Evolutionary conservation across 192 early-diverging fungal species (phyloP), one percentile per base, ranked within the genome.

Genomic region (Pilobolus umbonatus): DNA sequence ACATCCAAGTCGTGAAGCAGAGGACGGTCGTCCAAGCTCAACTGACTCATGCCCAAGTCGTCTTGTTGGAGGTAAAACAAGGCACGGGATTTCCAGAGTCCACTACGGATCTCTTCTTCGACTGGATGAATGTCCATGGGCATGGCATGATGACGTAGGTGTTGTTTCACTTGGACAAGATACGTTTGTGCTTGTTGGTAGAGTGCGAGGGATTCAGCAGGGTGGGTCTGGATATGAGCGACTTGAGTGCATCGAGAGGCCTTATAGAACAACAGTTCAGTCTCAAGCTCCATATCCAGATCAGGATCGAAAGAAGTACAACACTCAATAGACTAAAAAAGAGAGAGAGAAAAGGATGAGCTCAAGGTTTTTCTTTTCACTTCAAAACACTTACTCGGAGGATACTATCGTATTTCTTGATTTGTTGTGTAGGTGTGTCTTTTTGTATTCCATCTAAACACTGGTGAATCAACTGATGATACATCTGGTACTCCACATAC

Each of bases 361-460:
- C n/a, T n/a, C n/a, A n/a, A n/a, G n/a, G n/a, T n/a, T 10, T 1
- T 21, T 29, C 4, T 28, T n/a, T 11, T 12, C 15, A 22, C 3
- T 7, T 10, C 1, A 9, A 14, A 34, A 36, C 0, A 36, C 15
- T 25, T 72, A 85, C 84, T 78, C 83, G 75, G 11, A 82, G 57
- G 36, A 85, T 72, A 39, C 73, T 72, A 55, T 89, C 85, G 42
- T 80, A 88, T 10, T 85, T 61, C 45, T 82, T 84, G 47, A 89
- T 79, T 12, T 86, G 61, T 15, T 89, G 80, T 52, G 85, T 81
- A 44, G 74, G 67, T 42, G 77, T 80, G 42, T 76, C 63, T 14
- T 69, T 53, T 21, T 75, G 67, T 12, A 80, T 66, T 12, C 80
- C 64, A 29, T 79, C 51, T 32, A 82, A 42, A 45, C 80, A 83